These are phyloP conservation scores for Turnera subulata DNA, from an alignment of 345 rosid species.

Conservation along the genomic window DNA sequence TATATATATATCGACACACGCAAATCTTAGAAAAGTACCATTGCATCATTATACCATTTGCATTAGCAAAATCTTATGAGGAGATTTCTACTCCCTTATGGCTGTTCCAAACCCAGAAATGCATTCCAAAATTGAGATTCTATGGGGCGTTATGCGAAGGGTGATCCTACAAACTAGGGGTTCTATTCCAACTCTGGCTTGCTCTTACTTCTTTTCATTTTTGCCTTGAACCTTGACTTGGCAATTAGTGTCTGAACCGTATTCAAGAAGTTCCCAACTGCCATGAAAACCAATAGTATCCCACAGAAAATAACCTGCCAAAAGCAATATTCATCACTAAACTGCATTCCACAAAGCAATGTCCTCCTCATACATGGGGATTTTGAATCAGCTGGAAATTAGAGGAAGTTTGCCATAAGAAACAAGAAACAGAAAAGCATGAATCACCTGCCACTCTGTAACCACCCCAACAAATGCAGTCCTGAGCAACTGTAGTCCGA, in stretches of 20 bases:
- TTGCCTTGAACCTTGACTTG: slow-evolving; percentile 91
- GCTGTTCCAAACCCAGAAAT: slow-evolving; percentile 7
- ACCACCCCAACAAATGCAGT: slow-evolving; percentile 68
- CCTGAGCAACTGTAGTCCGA: slow-evolving; percentile 76
- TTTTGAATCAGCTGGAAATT: background rate
- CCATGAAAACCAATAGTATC: slow-evolving; percentile 79
- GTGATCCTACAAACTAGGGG: slow-evolving; percentile 7
- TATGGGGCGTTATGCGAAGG: slow-evolving; percentile 16
- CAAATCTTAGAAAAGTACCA: too few species aligned
- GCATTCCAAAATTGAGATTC: slow-evolving; percentile 23
- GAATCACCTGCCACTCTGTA: slow-evolving; percentile 86
- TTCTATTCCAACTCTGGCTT: slow-evolving; percentile 60
- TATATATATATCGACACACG: too few species aligned
- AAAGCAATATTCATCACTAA: slow-evolving; percentile 11
- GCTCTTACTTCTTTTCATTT: slow-evolving; percentile 91
- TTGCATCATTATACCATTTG: too few species aligned
- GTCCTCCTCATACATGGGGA: too few species aligned
- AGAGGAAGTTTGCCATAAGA: background rate
- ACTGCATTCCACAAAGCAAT: background rate
- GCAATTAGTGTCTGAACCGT: slow-evolving; percentile 74
- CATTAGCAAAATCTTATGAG: too few species aligned
- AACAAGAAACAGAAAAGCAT: background rate
- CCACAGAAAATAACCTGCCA: slow-evolving; percentile 84
- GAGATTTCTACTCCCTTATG: background rate
- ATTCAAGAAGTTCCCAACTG: slow-evolving; percentile 82